phyloP scores from a whole-genome alignment of 2,329 filamentous ascomycete genomes.

The Monascus ruber region DNA sequence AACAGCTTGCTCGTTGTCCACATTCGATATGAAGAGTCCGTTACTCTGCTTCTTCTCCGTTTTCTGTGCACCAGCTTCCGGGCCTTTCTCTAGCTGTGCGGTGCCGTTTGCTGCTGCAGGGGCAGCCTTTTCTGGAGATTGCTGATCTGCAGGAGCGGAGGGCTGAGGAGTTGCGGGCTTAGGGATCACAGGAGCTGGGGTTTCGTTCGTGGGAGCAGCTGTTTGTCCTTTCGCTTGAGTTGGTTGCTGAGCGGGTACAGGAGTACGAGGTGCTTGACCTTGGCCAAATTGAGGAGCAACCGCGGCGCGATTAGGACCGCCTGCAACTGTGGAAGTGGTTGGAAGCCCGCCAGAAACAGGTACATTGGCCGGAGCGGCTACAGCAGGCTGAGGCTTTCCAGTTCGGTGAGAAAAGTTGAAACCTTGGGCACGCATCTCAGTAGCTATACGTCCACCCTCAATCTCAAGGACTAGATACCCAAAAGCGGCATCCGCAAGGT shows the following conservation, averaged over 20 bases:
- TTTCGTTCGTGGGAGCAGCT: slow-evolving; percentile 20
- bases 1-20: slow-evolving; percentile 71
- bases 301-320: slow-evolving; percentile 16
- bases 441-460: slow-evolving; percentile 89
- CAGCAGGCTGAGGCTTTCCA: slow-evolving; percentile 54
- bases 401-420: slow-evolving; percentile 98
- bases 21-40: slow-evolving; percentile 81
- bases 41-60: slow-evolving; percentile 56
- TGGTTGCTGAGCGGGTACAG: slow-evolving; percentile 19
- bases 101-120: slow-evolving; percentile 43
- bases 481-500: slow-evolving; percentile 92
- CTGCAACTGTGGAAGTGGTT: slow-evolving; percentile 23
- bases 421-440: slow-evolving; percentile 95
- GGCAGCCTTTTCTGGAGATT: slow-evolving; percentile 38
- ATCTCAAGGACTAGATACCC: slow-evolving; percentile 92
- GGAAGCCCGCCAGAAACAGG: slow-evolving; percentile 16
- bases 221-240: slow-evolving; percentile 19
- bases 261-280: slow-evolving; percentile 22
- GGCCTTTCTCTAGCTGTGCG: slow-evolving; percentile 31
- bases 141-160: slow-evolving; percentile 28
- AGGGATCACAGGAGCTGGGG: slow-evolving; percentile 32
- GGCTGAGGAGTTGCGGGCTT: slow-evolving; percentile 28
- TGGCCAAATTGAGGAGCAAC: slow-evolving; percentile 32
- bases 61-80: slow-evolving; percentile 45
- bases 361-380: slow-evolving; percentile 14